phyloP scores from a whole-genome alignment of 805 yeast genomes.

The Phaffomyces opuntiae region DNA sequence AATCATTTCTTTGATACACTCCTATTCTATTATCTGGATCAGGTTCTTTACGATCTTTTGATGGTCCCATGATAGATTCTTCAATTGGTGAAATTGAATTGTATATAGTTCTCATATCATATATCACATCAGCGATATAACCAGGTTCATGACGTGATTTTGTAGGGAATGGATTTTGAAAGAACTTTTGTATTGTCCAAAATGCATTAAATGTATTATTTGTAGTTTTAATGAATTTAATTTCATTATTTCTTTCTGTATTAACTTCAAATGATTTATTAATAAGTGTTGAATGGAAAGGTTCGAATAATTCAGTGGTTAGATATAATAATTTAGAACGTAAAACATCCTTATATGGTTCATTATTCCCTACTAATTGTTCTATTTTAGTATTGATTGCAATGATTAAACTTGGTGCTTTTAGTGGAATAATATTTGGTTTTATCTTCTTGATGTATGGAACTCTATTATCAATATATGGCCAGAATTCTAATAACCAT shows the following conservation, averaged over 20 bases:
- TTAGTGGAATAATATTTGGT: conserved; percentile 4
- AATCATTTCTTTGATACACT: conserved; percentile 5
- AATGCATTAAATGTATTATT: conserved; percentile 5
- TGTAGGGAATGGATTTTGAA: conserved; percentile 13
- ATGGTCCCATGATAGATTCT: neutral
- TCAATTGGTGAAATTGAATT: conserved; percentile 1
- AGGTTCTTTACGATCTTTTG: neutral
- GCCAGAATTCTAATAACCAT: conserved; percentile 18
- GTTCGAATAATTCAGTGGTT: conserved; percentile 11
- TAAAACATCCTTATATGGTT: conserved; percentile 14
- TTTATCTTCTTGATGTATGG: neutral
- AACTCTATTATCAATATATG: conserved; percentile 13
- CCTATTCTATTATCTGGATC: conserved; percentile 3
- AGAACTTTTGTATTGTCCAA: conserved; percentile 16
- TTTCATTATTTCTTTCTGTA: conserved; percentile 8
- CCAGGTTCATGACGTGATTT: too few species aligned
- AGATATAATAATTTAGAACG: conserved; percentile 14
- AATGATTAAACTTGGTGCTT: conserved; percentile 9
- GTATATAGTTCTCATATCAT: neutral
- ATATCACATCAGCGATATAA: neutral
- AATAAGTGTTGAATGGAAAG: conserved; percentile 5
- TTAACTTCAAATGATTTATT: conserved; percentile 14
- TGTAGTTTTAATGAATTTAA: neutral
- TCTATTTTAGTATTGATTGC: conserved; percentile 13
- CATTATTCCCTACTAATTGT: conserved; percentile 9